Conservation (phyloP, 306 rosid species). For the Vigna mungo region DNA sequence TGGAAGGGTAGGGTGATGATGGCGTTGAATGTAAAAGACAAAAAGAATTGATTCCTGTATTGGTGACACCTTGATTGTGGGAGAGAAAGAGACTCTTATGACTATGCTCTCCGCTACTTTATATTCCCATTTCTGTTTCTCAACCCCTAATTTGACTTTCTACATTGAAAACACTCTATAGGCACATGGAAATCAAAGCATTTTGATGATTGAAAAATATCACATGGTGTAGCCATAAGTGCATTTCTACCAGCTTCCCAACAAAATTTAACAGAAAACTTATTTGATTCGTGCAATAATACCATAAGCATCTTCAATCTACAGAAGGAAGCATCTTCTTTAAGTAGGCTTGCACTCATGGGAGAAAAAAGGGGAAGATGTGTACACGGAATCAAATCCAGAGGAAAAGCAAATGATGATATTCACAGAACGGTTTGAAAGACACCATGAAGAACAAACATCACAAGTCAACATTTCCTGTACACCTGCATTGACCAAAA, state of each 20-base stretch:
- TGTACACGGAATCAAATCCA: constrained; percentile 20
- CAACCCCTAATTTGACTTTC: background rate
- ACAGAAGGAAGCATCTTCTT: constrained; percentile 35
- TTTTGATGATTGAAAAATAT: background rate
- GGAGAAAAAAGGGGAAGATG: background rate
- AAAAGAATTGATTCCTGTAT: constrained; percentile 48
- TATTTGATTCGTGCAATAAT: background rate
- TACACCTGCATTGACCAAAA: constrained; percentile 59
- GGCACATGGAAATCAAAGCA: background rate
- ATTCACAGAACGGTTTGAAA: constrained; percentile 45
- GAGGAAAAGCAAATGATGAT: constrained; percentile 26
- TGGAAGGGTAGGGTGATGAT: background rate
- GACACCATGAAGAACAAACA: constrained; percentile 26
- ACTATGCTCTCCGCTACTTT: background rate
- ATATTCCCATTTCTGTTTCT: background rate
- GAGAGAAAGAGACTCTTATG: background rate
- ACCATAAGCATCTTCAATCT: background rate
- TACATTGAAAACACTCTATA: background rate
- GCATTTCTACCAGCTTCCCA: background rate
- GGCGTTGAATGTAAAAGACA: constrained; percentile 36
- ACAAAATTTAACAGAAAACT: background rate
- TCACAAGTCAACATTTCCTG: constrained; percentile 56
- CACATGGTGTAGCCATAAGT: background rate
- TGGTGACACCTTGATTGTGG: background rate
- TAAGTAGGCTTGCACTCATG: background rate